These are phyloP conservation scores for Phytopythium sindhum DNA, from an alignment of 352 stramenopile genomes.

Conservation along the genomic window DNA sequence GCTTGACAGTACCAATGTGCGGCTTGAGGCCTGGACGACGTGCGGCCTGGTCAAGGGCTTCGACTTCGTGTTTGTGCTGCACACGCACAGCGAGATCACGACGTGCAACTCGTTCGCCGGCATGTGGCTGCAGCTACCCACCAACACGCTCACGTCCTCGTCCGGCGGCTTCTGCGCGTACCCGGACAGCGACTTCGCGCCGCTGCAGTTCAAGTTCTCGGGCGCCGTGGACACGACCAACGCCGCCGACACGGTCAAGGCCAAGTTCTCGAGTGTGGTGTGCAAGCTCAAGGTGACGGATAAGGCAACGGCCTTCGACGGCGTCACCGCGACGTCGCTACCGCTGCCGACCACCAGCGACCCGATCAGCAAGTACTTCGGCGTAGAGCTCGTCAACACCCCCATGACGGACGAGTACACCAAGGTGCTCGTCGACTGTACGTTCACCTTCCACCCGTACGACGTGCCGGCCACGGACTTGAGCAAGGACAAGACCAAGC, in stretches of 20 bases:
- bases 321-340: not conserved
- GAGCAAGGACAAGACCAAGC: not conserved
- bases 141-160: conserved; percentile 2
- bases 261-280: conserved; percentile 21
- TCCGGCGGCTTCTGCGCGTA: conserved; percentile 16
- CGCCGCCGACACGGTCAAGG: conserved; percentile 11
- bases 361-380: conserved; percentile 3
- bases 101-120: conserved; percentile 11
- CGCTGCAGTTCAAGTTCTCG: conserved; percentile 18
- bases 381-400: conserved; percentile 1
- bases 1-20: not conserved
- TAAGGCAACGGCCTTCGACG: not conserved
- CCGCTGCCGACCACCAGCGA: not conserved
- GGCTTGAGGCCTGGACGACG: conserved; percentile 21
- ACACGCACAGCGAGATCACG: conserved; percentile 23
- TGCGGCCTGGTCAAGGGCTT: not conserved
- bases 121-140: conserved; percentile 17
- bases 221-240: conserved; percentile 6
- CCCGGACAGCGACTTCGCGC: conserved; percentile 17
- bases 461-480: not conserved
- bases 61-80: conserved; percentile 15
- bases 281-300: conserved; percentile 18
- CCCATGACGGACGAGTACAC: not conserved
- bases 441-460: not conserved
- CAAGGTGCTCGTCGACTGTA: not conserved